Base-by-base conservation (phyloP, 805 yeast species). In the Pichia heedii region DNA sequence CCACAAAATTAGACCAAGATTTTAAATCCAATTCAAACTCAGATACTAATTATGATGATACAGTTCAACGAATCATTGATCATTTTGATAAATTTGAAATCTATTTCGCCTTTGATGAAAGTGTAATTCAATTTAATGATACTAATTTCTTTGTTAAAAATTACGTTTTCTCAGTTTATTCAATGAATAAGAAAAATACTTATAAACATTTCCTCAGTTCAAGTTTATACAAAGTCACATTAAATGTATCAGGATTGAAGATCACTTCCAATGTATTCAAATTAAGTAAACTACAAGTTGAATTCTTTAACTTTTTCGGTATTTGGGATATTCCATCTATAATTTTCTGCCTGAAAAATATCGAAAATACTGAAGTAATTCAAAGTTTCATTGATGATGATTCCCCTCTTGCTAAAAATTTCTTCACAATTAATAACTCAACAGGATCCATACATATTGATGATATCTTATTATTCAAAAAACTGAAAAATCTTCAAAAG, bases 361-460 rank as follows among this genome's bases (percentile, higher is more conserved):
- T 43, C 2, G 30, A 45, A n/a, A 47, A 53, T 33, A 22, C 33
- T 7, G 51, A 39, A 1, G 44, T 36, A 15, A 47, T 53, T 13
- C 42, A 43, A 13, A 11, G 35, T 5, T 26, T 52, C 13, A 38
- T 50, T 2, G 33, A 33, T n/a, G 46, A 46, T 9, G 54, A 51
- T 22, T 20, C 50, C 9, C 56, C 52, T 26, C 36, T 57, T 39
- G 45, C 55, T 12, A 52, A 51, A 39, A 51, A 54, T 7, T 52
- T 53, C 19, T 20, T 57, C 5, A 46, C 58, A 5, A 24, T 52
- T 13, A 51, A 56, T 12, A 52, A 52, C 21, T 32, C 51, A 11
- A 44, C 55, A 4, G 4, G 49, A 6, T 45, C 44, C 19, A 36
- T 53, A 7, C 33, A 49, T 15, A 15, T 57, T 7, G 48, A 50